A percentile compares a stretch with the other conserved stretches of the same genome.
These are phyloP conservation scores for Arachis hypogaea DNA, from an alignment of 306 rosid genomes.

Conservation along the genomic window DNA sequence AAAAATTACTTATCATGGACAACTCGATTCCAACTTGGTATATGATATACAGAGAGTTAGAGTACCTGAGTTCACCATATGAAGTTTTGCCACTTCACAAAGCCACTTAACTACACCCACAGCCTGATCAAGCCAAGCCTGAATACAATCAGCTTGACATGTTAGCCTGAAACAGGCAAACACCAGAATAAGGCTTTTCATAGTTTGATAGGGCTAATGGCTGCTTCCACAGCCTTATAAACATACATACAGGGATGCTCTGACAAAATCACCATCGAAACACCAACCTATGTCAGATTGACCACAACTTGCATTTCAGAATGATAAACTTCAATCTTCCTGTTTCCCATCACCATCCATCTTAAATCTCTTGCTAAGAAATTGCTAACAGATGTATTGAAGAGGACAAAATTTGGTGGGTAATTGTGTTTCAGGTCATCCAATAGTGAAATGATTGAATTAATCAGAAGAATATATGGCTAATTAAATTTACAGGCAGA, in stretches of 20 bases:
- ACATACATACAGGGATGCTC: neutral
- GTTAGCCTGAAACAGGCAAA: conserved; percentile 51
- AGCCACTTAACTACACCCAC: conserved; percentile 33
- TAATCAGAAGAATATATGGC: conserved; percentile 2
- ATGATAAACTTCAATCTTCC: conserved; percentile 4
- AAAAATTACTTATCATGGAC: neutral
- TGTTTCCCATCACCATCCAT: neutral
- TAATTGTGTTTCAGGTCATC: neutral
- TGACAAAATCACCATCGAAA: conserved; percentile 3
- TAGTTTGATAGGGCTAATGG: conserved; percentile 24
- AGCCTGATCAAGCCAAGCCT: conserved; percentile 40
- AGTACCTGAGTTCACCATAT: conserved; percentile 39
- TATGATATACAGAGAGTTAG: neutral
- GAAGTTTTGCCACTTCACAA: conserved; percentile 41
- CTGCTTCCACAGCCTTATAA: conserved; percentile 26
- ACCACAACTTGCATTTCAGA: conserved; percentile 18
- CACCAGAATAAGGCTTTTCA: conserved; percentile 39
- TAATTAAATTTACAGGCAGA: conserved; percentile 3
- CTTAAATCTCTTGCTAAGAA: neutral
- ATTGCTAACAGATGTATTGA: neutral
- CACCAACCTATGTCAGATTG: conserved; percentile 9
- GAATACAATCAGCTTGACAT: conserved; percentile 40
- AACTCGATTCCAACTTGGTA: conserved; percentile 20
- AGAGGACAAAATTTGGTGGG: neutral
- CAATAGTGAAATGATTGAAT: neutral